Percentiles rank a stretch among this genome's conserved stretches.
phyloP scores from a whole-genome alignment of 1,284 basidiomycete genomes.

The Ustilago xerochloae region DNA sequence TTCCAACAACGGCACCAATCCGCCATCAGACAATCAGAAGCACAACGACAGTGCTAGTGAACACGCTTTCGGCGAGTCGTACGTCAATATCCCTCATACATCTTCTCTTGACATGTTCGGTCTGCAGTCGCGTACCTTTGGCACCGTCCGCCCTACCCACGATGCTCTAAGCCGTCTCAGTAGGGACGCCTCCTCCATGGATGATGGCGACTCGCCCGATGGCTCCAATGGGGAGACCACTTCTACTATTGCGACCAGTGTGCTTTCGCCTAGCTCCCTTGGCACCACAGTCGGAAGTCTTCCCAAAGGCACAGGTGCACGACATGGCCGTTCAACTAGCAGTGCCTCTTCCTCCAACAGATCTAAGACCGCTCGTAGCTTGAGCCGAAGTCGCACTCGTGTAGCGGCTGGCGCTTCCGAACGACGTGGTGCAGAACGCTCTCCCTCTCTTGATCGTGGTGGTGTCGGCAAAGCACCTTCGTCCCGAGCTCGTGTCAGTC shows the following conservation, averaged over 20 bases:
- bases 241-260: conserved; percentile 49
- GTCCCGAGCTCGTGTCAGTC: conserved; percentile 36
- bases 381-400: conserved; percentile 36
- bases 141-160: conserved; percentile 17
- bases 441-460: conserved; percentile 44
- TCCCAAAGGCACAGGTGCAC: conserved; percentile 21
- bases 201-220: conserved; percentile 51
- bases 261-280: conserved; percentile 45
- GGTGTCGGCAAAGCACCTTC: conserved; percentile 55
- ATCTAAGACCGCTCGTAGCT: conserved; percentile 40
- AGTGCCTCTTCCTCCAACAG: conserved; percentile 38
- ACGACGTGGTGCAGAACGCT: conserved; percentile 39
- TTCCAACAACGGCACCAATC: conserved; percentile 9
- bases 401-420: conserved; percentile 26
- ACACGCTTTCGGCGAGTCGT: conserved; percentile 34
- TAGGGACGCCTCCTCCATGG: conserved; percentile 46
- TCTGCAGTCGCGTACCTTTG: conserved; percentile 30
- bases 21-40: conserved; percentile 12
- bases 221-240: conserved; percentile 51
- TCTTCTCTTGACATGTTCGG: conserved; percentile 39
- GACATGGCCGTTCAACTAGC: conserved; percentile 44
- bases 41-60: conserved; percentile 10
- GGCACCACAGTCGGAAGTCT: conserved; percentile 41
- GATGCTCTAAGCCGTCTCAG: conserved; percentile 33
- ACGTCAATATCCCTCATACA: conserved; percentile 46